A percentile compares a stretch with the other conserved stretches of the same genome.
phyloP scores from a whole-genome alignment of 495 filamentous ascomycete genomes.

The Baudoinia panamericana region DNA sequence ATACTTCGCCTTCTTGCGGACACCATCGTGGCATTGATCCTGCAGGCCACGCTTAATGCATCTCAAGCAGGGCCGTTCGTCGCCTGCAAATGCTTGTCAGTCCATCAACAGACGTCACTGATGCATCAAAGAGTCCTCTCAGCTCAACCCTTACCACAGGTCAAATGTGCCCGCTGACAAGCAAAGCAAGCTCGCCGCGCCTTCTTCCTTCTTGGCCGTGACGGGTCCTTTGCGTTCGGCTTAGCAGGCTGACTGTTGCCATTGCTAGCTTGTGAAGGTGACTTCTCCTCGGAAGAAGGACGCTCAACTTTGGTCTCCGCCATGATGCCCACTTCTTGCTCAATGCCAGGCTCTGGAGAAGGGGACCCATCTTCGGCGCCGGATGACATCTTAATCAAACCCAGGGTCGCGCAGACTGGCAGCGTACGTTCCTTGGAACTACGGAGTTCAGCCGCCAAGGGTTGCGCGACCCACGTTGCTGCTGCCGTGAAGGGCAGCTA shows the following conservation, averaged over 20 bases:
- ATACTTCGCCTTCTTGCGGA: conserved; percentile 98
- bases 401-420: conserved; percentile 8
- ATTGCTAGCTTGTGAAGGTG: conserved; percentile 31
- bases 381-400: conserved; percentile 38
- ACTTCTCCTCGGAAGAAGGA: conserved; percentile 42
- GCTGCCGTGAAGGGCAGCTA: conserved; percentile 15
- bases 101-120: too few relatives aligned
- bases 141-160: conserved; percentile 58
- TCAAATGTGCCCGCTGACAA: conserved; percentile 93
- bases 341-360: conserved; percentile 35
- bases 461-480: conserved; percentile 25
- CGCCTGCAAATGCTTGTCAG: conserved; percentile 36
- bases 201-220: conserved; percentile 85
- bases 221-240: conserved; percentile 64
- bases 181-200: conserved; percentile 89
- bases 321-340: conserved; percentile 38
- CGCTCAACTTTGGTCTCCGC: conserved; percentile 46
- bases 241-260: conserved; percentile 44
- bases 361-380: conserved; percentile 39
- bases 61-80: conserved; percentile 81
- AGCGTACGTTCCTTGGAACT: not conserved
- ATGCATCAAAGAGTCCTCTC: too few relatives aligned
- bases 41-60: conserved; percentile 88
- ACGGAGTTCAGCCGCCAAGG: conserved; percentile 12
- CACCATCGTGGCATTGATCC: conserved; percentile 84